Conservation (phyloP, 805 yeast genomes). For the Saccharomycopsis capsularis region DNA sequence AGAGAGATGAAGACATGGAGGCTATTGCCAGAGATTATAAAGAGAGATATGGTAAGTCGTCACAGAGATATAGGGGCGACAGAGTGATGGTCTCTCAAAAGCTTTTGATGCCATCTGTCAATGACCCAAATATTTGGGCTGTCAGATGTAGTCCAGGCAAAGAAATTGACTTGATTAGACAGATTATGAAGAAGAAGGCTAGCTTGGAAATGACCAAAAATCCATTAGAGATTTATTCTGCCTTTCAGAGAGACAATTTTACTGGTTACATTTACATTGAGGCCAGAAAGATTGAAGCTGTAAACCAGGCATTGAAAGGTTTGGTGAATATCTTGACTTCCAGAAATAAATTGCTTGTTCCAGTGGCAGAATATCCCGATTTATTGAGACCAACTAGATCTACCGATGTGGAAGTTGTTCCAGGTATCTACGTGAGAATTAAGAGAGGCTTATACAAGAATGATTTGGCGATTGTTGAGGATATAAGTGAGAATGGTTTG, state of each 20-base stretch:
- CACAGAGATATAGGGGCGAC: constrained; percentile 75
- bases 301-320: constrained; percentile 81
- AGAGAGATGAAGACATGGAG: constrained; percentile 93
- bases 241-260: constrained; percentile 90
- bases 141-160: constrained; percentile 88
- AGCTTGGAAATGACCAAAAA: constrained; percentile 67
- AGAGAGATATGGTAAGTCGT: constrained; percentile 84
- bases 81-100: constrained; percentile 86
- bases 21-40: constrained; percentile 85
- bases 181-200: constrained; percentile 74
- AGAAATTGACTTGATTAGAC: constrained; percentile 85
- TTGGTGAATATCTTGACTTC: constrained; percentile 71
- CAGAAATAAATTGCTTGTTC: constrained; percentile 55
- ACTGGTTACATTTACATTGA: constrained; percentile 90
- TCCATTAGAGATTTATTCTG: constrained; percentile 80
- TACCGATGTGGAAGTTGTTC: constrained; percentile 78
- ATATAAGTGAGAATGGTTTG: constrained; percentile 87
- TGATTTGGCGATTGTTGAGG: constrained; percentile 89
- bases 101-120: constrained; percentile 86
- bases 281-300: constrained; percentile 90
- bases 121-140: constrained; percentile 96
- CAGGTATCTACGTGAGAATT: constrained; percentile 88
- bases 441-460: constrained; percentile 88
- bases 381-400: constrained; percentile 83
- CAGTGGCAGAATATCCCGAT: constrained; percentile 93